Evolutionary conservation across 2,329 filamentous ascomycete genomes (phyloP), one percentile per base, ranked within the genome.

Genomic region (Epichloe typhina): DNA sequence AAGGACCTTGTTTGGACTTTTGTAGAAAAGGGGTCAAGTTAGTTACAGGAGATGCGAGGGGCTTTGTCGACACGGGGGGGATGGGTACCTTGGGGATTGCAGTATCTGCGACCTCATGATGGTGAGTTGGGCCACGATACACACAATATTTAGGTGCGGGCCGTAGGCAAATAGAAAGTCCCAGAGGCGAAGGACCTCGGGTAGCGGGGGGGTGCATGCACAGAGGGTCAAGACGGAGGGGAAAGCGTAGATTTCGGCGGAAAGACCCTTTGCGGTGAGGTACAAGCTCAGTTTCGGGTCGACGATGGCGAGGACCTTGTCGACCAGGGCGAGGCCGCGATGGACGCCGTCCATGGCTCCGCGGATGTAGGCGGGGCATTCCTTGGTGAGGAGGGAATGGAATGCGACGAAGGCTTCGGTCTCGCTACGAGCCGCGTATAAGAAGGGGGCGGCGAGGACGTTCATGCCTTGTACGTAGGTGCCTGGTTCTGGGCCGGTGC

Each of bases 381-480:
- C 91, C 50, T 78, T 75, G 1, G 88, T 94, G 55, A 98, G 81
- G 56, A 96, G 84, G 42, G 82, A 83, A 64, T 95, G 83, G 61
- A 98, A 96, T 2, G 89, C 84, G 5, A 88, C 84, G 60, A 95
- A 98, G 2, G 93, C 93, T 69, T 98, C 90, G 6, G 90, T 85
- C 69, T 98, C 93, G 65, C 88, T 95, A 52, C 89, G 83, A 1
- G 93, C 90, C 5, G 88, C 89, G 65, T 98, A 98, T 44, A 98
- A 75, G 63, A 98, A 96, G 0, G 93, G 93, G 1, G 93, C 93
- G 9, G 90, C 91, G 15, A 98, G 79, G 40, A 98, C 93, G 64
- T 98, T 98, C 91, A 98, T 97, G 57, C 93, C 93, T 68, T 98
- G 93, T 2, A 98, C 91, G 61, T 98, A 98, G 40, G 87, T 90